A percentile compares a stretch with the other conserved stretches of the same genome.
Evolutionary conservation across 2,329 filamentous ascomycete genomes (phyloP).

Genomic region (Aspergillus flavus): DNA sequence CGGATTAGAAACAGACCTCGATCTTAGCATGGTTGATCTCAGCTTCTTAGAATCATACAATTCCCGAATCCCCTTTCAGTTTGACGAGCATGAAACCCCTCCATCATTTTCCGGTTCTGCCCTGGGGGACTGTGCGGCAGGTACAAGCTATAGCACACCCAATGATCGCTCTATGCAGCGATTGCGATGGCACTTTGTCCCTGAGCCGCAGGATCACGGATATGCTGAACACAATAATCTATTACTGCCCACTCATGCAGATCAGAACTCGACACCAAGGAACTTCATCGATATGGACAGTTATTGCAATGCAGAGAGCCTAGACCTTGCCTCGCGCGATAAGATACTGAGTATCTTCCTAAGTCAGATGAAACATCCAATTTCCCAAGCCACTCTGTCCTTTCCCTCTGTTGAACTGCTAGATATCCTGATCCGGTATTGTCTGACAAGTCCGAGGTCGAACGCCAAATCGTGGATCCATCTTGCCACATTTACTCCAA

Average conservation of each 20-base stretch:
- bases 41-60: constrained; percentile 38
- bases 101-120: neutral
- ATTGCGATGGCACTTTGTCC: constrained; percentile 35
- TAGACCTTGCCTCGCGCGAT: neutral
- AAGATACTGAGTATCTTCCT: neutral
- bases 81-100: constrained; percentile 6
- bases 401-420: neutral
- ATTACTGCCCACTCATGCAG: constrained; percentile 22
- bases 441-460: neutral
- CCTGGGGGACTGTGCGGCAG: neutral
- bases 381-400: neutral
- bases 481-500: constrained; percentile 33
- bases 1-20: constrained; percentile 24
- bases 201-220: constrained; percentile 33
- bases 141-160: neutral
- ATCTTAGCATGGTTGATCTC: constrained; percentile 36
- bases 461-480: constrained; percentile 27
- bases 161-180: constrained; percentile 22
- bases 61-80: constrained; percentile 33
- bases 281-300: neutral
- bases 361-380: neutral
- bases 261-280: neutral
- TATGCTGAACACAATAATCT: constrained; percentile 37
- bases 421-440: neutral
- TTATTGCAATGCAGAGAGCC: neutral